Evolutionary conservation across 441 rosid species (phyloP), one percentile per base, ranked within the genome.

Genomic region (Raphanus hybrid): DNA sequence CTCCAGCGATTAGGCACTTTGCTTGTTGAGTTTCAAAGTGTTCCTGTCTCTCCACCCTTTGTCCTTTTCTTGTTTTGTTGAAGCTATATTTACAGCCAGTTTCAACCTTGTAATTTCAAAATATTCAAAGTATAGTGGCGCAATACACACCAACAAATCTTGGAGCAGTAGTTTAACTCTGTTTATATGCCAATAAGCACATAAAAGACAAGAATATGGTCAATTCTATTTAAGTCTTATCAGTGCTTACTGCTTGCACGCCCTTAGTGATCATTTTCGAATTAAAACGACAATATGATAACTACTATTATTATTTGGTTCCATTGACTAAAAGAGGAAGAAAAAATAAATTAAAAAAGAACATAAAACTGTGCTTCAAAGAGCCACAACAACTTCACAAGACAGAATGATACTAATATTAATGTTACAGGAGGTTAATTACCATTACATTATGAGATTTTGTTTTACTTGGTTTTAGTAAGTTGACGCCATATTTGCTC

Each of bases 401-500:
- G 39, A 68, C 35, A 64, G 0, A 64, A 15, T 23, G 37, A 78
- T 67, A 26, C 41, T 37, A 39, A 4, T 16, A 64, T 32, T 73
- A 60, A 50, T 74, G 43, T 79, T 18, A 73, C 70, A 7, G 60
- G 61, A 73, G 6, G 3, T 67, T 58, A 77, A 48, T 12, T 61
- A 62, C 15, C 15, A 54, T 58, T 64, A 71, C 74, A 64, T 63
- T 32, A 62, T 43, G 23, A 62, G 3, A 5, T 7, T 6, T 26
- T 23, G 4, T 43, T 55, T 54, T 63, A 64, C 20, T 55, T 61
- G 50, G 39, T 37, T 39, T 75, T 75, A 8, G 73, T 70, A 54
- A 59, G 60, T 67, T 80, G 80, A 72, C 84, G 72, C 98, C 94
- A 87, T 60, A 87, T 85, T 87, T 90, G 89, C 78, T 87, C 88